Conservation (phyloP, 2,329 filamentous ascomycete species). For the Arthrocladium fulminans region DNA sequence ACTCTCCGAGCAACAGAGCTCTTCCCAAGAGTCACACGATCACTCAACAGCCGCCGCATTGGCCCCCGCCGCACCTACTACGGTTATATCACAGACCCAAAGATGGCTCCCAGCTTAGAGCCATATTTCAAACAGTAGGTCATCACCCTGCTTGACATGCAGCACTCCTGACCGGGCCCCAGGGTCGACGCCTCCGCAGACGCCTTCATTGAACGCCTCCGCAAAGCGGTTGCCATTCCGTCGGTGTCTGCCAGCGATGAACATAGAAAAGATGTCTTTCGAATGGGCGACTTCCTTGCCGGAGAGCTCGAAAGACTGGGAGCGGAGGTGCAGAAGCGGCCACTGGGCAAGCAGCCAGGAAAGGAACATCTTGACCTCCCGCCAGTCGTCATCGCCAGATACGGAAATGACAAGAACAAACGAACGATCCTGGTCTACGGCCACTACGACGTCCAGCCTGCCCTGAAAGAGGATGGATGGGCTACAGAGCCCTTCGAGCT, state of each 20-base stretch:
- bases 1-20: background rate
- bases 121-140: constrained; percentile 73
- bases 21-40: background rate
- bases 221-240: constrained; percentile 89
- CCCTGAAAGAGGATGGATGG: constrained; percentile 89
- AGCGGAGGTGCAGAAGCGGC: constrained; percentile 75
- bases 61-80: constrained; percentile 33
- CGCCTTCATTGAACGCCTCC: constrained; percentile 73
- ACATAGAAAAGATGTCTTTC: constrained; percentile 82
- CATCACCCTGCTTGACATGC: background rate
- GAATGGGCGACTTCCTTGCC: constrained; percentile 89
- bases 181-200: constrained; percentile 67
- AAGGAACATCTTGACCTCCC: constrained; percentile 86
- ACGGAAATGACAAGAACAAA: constrained; percentile 87
- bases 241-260: constrained; percentile 89
- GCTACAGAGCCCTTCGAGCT: constrained; percentile 88
- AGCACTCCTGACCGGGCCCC: constrained; percentile 1
- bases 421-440: constrained; percentile 93
- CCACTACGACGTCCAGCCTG: constrained; percentile 97
- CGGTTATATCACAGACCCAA: constrained; percentile 41
- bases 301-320: constrained; percentile 74
- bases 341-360: constrained; percentile 83
- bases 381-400: constrained; percentile 83
- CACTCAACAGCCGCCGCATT: background rate
- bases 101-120: constrained; percentile 86